A percentile compares a stretch with the other conserved stretches of the same genome.
phyloP scores from a whole-genome alignment of 306 rosid species.

The Quercus agrifolia region DNA sequence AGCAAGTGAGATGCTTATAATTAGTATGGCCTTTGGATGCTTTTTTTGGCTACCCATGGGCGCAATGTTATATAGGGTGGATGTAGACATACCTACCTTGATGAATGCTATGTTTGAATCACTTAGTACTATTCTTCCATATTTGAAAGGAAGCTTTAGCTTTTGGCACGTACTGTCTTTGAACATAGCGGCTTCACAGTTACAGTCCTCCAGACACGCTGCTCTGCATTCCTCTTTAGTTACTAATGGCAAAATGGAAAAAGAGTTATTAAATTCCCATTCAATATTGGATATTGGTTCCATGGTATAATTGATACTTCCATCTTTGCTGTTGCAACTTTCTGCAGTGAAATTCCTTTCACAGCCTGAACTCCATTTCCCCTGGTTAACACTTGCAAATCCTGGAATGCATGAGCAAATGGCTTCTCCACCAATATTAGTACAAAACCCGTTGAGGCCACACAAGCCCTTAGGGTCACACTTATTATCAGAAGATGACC shows the following conservation, averaged over 20 bases:
- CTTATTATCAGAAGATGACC: background rate
- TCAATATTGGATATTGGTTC: background rate
- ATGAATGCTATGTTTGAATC: background rate
- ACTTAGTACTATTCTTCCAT: background rate
- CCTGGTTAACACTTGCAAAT: background rate
- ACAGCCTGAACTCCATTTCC: background rate
- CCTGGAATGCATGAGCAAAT: background rate
- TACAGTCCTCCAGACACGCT: background rate
- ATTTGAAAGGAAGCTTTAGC: background rate
- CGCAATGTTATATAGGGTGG: background rate
- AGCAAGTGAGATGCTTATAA: background rate
- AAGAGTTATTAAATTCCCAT: background rate
- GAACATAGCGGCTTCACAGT: background rate
- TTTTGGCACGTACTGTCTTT: background rate
- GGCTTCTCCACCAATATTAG: background rate
- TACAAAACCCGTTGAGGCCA: background rate
- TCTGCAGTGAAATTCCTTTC: background rate
- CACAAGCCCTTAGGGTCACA: background rate
- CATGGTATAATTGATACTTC: background rate
- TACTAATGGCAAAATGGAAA: background rate
- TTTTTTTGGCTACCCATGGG: background rate
- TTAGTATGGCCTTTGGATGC: background rate
- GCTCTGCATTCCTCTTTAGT: background rate
- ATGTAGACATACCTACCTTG: background rate
- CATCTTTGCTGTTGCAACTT: background rate